phyloP scores from a whole-genome alignment of 2,329 filamentous ascomycete species.

The Aspergillus ustus region DNA sequence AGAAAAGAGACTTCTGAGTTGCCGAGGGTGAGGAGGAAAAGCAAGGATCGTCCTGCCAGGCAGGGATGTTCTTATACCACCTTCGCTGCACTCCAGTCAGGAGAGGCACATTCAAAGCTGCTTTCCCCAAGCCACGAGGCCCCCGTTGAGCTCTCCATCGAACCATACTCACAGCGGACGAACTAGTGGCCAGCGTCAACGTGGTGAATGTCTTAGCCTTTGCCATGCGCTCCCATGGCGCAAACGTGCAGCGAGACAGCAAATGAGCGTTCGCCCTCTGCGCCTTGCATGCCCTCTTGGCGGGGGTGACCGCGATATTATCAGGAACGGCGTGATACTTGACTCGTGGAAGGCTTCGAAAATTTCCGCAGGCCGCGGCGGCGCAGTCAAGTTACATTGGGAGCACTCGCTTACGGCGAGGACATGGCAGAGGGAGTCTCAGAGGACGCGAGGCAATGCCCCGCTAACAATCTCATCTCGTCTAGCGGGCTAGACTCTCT shows the following conservation, averaged over 20 bases:
- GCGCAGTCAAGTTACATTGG: background rate
- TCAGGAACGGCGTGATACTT: background rate
- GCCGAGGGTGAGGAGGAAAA: background rate
- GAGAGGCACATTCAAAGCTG: background rate
- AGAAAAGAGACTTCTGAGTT: conserved; percentile 1
- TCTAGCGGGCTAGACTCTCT: background rate
- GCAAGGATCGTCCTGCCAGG: conserved; percentile 4
- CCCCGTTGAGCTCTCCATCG: background rate
- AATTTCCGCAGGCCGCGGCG: background rate
- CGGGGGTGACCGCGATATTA: background rate
- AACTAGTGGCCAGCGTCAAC: background rate
- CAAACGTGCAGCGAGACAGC: background rate
- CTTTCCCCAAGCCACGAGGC: background rate
- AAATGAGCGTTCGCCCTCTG: background rate
- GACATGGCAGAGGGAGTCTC: background rate
- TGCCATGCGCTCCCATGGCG: background rate
- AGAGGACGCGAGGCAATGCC: background rate
- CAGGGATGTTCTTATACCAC: conserved; percentile 1
- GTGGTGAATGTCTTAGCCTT: background rate
- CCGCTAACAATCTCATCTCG: background rate
- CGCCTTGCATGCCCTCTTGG: background rate
- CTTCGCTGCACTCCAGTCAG: background rate
- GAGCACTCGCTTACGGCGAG: background rate
- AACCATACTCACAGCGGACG: background rate
- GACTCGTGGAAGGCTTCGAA: background rate